Base-by-base conservation (phyloP, 257 asterid species). In the Paulownia fortunei region DNA sequence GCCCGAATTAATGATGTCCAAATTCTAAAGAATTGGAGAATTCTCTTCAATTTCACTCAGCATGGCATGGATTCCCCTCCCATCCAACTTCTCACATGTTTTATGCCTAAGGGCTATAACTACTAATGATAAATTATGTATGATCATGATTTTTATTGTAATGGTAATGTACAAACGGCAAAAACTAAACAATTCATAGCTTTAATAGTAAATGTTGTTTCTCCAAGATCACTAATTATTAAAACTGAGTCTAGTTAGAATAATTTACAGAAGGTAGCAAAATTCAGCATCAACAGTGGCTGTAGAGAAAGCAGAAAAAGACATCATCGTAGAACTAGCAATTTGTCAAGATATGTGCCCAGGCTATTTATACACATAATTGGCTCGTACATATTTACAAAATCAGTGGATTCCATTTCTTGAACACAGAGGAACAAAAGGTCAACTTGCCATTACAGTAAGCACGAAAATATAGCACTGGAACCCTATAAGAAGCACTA, bases 401-500 rank as follows among this genome's bases (percentile, higher is more conserved):
- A 27, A 61, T 12, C 1, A 42, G 10, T 5, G 69, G 37, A 77
- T 52, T 36, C 75, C n/a, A 42, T 54, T 18, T 71, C 66, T 47
- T n/a, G 74, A 15, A 51, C 13, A 46, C 30, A 9, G 39, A 72
- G 75, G 63, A 51, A 73, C 61, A 34, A 67, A 63, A 36, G 63
- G 41, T 59, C 59, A 74, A 82, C 92, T 79, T 81, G 88, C 98
- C 97, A 67, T 83, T 77, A 83, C 67, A 41, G 84, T 87, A 90
- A 84, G 95, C 97, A 68, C 92, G 97, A 67, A 92, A 91, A 77
- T 91, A 91, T 8, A 94, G 92, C 79, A 92, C 92, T 4, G 99
- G 98, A 76, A 92, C 99, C 88, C 88, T 85, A 81, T 89, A 94
- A 6, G 97, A 89, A 73, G 89, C 80, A 82, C 86, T 92, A 79